Evolutionary conservation across 1,284 basidiomycete genomes (phyloP).

Genomic region (Fistulina hepatica): DNA sequence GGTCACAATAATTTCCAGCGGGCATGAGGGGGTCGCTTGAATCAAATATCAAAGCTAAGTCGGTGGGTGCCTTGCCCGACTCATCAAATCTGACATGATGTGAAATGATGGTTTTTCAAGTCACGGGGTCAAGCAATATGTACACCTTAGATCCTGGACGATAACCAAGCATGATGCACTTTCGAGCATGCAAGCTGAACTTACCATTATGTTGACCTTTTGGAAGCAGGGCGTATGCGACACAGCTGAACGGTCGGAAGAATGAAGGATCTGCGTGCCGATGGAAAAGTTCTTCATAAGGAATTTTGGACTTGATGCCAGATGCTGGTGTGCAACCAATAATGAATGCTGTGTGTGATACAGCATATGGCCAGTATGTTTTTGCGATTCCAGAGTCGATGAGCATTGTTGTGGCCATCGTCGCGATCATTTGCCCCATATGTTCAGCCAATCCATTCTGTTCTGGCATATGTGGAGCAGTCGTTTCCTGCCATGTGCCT

Average conservation of each 20-base stretch:
- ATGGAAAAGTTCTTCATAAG: constrained; percentile 4
- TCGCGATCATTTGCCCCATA: constrained; percentile 22
- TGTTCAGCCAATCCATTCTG: constrained; percentile 23
- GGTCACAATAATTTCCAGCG: no score
- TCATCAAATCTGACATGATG: constrained; percentile 19
- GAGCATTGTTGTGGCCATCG: constrained; percentile 17
- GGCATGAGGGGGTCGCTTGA: no score
- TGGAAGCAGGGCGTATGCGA: constrained; percentile 6
- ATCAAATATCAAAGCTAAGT: no score
- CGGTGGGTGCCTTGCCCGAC: background rate
- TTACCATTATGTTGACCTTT: constrained; percentile 5
- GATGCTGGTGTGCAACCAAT: constrained; percentile 11
- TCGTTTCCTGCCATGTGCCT: constrained; percentile 18
- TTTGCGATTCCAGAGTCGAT: constrained; percentile 16
- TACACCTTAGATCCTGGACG: constrained; percentile 7
- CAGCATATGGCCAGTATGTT: constrained; percentile 19
- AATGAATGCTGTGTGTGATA: constrained; percentile 14
- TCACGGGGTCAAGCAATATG: constrained; percentile 12
- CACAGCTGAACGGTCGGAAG: constrained; percentile 7
- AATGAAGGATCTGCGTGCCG: no score
- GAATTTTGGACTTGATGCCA: constrained; percentile 8
- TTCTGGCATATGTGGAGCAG: constrained; percentile 21
- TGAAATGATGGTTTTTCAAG: constrained; percentile 10
- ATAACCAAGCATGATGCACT: constrained; percentile 6
- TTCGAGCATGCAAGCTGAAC: constrained; percentile 2